Evolutionary conservation across 2,329 filamentous ascomycete genomes (phyloP), one percentile per base, ranked within the genome.

Genomic region (Chaetomium olivaceum): DNA sequence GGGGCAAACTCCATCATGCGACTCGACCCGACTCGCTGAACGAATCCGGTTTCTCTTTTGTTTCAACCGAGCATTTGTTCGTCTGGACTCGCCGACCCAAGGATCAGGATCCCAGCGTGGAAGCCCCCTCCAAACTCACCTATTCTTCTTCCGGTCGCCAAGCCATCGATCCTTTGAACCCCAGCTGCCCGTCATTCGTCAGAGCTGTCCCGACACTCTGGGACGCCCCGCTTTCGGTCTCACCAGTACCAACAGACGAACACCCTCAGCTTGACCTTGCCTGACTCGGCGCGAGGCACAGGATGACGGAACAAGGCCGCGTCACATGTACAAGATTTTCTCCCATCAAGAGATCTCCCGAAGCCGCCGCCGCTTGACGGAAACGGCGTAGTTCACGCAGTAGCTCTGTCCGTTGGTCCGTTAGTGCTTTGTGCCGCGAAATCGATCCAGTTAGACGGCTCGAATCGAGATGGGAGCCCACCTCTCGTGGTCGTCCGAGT

Each of bases 141-240:
- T 55, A 23, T 29, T n/a, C 50, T 51, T 46, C 19, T 23, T 46
- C 54, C 6, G 52, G 23, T 31, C 36, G 64, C 64, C 64, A 66
- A 63, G 61, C 31, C 27, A 16, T 5, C 7, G 21, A 46, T 52
- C 46, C 48, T n/a, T 29, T 39, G 33, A 25, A 4, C 19, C 51
- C 23, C 19, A 48, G 21, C 50, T 5, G 11, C n/a, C 11, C 25
- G 8, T 33, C 43, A 61, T 63, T 63, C 46, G 60, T 58, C 63
- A 21, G 23, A 4, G 16, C 43, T 11, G 33, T 48, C 51, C 65
- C 65, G 61, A 63, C 61, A 55, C 31, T 55, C 57, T 61, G 65
- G 65, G 9, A 61, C 58, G 52, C 43, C 52, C 65, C 64, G 25
- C 61, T 63, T 67, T 55, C 7, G 2, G 43, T 65, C 29, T 65